These are phyloP conservation scores for Candolleomyces aberdarensis DNA, from an alignment of 768 basidiomycete species.

Conservation along the genomic window DNA sequence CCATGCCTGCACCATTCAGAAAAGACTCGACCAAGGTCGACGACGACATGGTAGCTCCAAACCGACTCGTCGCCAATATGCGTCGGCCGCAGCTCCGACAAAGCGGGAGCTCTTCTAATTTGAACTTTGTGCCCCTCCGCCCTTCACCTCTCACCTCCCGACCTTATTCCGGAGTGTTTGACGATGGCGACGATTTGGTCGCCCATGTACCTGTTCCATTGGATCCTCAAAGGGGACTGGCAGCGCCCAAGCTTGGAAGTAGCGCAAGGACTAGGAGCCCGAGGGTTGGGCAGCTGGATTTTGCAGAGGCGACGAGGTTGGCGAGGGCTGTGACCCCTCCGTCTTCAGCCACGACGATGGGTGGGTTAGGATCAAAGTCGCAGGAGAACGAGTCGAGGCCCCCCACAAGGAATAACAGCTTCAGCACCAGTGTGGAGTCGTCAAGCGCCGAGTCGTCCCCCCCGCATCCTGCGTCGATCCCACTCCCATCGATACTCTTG, in stretches of 20 bases:
- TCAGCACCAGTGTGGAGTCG: too few species aligned
- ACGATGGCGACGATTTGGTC: neutral
- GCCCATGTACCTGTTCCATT: neutral
- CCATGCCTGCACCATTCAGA: neutral
- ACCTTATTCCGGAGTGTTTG: neutral
- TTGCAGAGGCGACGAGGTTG: neutral
- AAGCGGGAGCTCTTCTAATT: neutral
- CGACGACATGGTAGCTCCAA: neutral
- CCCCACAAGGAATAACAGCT: too few species aligned
- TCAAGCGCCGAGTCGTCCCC: too few species aligned
- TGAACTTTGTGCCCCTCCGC: neutral
- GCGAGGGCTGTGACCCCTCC: too few species aligned
- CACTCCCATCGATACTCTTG: too few species aligned
- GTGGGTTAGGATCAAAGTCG: too few species aligned
- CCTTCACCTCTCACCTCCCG: neutral
- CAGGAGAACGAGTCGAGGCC: too few species aligned
- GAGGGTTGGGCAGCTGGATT: neutral
- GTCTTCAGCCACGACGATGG: too few species aligned
- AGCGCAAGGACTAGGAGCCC: neutral
- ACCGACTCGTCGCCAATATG: neutral
- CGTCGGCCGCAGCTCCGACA: neutral
- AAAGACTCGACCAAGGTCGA: neutral
- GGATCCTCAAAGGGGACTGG: neutral
- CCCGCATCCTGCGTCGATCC: too few species aligned
- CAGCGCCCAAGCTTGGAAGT: neutral